phyloP scores from a whole-genome alignment of 305 asterid species.

The Stenogyne calaminthoides region DNA sequence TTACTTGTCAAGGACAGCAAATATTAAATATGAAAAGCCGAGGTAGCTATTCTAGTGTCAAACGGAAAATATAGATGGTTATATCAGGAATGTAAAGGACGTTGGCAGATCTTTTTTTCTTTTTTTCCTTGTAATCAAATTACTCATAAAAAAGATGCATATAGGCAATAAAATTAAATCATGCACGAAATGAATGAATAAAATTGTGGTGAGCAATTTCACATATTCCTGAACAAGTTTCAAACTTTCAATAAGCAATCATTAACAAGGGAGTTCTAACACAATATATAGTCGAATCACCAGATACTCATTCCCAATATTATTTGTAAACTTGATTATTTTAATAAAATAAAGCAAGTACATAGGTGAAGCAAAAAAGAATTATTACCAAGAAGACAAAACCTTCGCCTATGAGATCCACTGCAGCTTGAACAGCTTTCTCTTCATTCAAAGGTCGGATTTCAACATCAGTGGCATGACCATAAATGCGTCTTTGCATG shows the following conservation, averaged over 20 bases:
- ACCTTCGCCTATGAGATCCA: constrained; percentile 78
- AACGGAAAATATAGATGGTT: not conserved
- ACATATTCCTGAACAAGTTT: not conserved
- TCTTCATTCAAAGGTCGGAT: constrained; percentile 93
- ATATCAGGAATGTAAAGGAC: not conserved
- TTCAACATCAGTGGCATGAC: constrained; percentile 95
- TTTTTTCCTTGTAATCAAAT: not conserved
- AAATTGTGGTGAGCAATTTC: not conserved
- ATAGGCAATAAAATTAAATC: not conserved
- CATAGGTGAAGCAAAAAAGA: constrained; percentile 25
- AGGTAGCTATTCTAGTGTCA: not conserved
- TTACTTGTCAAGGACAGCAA: not conserved
- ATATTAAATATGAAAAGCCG: not conserved
- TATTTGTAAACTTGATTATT: not conserved
- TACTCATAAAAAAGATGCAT: not conserved
- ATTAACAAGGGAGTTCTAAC: not conserved
- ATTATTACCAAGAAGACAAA: constrained; percentile 77
- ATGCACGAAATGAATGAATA: not conserved
- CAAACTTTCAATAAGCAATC: not conserved
- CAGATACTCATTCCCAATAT: not conserved
- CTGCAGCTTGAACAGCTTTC: constrained; percentile 96
- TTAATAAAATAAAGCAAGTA: not conserved
- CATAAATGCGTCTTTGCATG: constrained; percentile 84
- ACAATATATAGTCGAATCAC: constrained; percentile 9
- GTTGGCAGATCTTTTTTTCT: not conserved